A percentile compares a stretch with the other conserved stretches of the same genome.
Evolutionary conservation across 257 asterid species (phyloP).

Genomic region (Jaltomata sinuosa): DNA sequence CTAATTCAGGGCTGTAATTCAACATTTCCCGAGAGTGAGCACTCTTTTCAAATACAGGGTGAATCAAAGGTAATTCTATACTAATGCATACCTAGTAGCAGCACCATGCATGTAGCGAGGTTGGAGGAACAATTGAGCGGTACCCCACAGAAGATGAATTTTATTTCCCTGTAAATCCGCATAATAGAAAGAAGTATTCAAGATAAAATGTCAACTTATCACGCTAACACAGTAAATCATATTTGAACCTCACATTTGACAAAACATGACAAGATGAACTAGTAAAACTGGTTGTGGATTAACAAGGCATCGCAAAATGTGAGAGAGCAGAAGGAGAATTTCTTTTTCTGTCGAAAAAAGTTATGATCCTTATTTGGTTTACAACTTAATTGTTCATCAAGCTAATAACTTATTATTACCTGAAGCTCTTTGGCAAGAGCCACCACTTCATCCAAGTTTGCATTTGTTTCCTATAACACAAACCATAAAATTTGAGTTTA

Average conservation of each 20-base stretch:
- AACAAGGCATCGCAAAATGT: not conserved
- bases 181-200: not conserved
- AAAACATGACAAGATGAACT: not conserved
- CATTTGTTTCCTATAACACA: conserved; percentile 64
- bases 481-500: not conserved
- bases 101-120: conserved; percentile 98
- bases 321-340: not conserved
- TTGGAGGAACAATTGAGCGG: conserved; percentile 83
- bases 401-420: conserved; percentile 30
- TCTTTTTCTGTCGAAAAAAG: not conserved
- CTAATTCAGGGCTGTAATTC: conserved; percentile 67
- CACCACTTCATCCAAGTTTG: conserved; percentile 91
- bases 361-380: not conserved
- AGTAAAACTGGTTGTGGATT: not conserved
- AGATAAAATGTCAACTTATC: not conserved
- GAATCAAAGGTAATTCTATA: not conserved
- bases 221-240: not conserved
- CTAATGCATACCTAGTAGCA: conserved; percentile 66
- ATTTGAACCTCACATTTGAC: not conserved
- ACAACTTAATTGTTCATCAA: not conserved
- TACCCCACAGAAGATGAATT: conserved; percentile 85
- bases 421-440: conserved; percentile 96
- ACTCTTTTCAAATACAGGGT: not conserved
- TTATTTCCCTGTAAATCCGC: not conserved
- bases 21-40: not conserved